A percentile compares a stretch with the other conserved stretches of the same genome.
Evolutionary conservation across 148 eudicot genomes (phyloP).

Genomic region (Nyssa sinensis): DNA sequence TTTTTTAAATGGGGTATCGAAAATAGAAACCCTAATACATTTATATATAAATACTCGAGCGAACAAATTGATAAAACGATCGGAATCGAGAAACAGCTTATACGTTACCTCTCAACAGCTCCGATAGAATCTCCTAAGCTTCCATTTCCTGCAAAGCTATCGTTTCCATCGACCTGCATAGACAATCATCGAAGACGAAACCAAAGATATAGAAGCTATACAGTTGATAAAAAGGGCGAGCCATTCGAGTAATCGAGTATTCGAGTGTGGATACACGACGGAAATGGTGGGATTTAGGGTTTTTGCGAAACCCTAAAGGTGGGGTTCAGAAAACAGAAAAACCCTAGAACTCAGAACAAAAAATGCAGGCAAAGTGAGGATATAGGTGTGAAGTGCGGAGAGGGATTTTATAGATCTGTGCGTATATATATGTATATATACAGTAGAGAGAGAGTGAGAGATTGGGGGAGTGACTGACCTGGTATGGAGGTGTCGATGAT

Average conservation of each 20-base stretch:
- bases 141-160: slow-evolving; percentile 23
- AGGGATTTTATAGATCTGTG: slow-evolving; percentile 16
- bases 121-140: slow-evolving; percentile 28
- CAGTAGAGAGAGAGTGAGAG: neutral
- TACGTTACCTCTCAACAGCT: slow-evolving; percentile 48
- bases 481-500: slow-evolving; percentile 26
- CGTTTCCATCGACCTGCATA: slow-evolving; percentile 34
- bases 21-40: slow-evolving; percentile 20
- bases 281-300: slow-evolving; percentile 25
- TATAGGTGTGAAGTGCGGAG: no score
- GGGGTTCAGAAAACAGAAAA: slow-evolving; percentile 19
- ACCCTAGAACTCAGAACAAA: slow-evolving; percentile 22
- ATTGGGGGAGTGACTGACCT: neutral
- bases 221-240: neutral
- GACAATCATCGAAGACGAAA: neutral
- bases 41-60: neutral
- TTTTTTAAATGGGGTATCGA: neutral
- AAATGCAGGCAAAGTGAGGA: slow-evolving; percentile 12
- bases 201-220: neutral
- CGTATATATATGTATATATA: neutral
- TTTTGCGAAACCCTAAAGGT: slow-evolving; percentile 19
- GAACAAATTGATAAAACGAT: neutral
- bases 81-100: neutral
- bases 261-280: slow-evolving; percentile 7
- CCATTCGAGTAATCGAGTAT: slow-evolving; percentile 14